Base-by-base conservation (phyloP, 2,329 filamentous ascomycete species). In the Sporothrix pseudoabietina region DNA sequence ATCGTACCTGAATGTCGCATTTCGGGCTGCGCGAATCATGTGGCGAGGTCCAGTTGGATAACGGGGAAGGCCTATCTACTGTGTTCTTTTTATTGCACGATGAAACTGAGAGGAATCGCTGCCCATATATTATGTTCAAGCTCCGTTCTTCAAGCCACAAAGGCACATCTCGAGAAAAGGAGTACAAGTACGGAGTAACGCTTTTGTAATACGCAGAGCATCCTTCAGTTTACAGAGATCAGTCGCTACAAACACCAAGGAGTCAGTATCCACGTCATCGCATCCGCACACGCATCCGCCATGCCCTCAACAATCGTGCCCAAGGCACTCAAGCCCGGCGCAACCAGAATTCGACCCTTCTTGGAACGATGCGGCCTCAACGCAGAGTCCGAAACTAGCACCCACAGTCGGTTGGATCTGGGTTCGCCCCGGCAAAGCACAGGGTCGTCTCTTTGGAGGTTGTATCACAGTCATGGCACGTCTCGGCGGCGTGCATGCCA, bases 401-500 rank as follows among this genome's bases (percentile, higher is more conserved):
- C 59, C 59, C 35, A 44, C 59, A 5, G 39, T 35, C 4, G 59
- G 59, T 19, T 65, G 59, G 35, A 44, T 39, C 9, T 65, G 59
- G 59, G 14, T 65, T n/a, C 59, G 35, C 35, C 19, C 19, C 3
- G 59, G 59, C 3, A 26, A 44, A 44, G 59, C 35, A 5, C 35
- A 65, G 35, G 59, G 59, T 9, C 59, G 59, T 9, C 59, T 65
- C 59, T 65, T 65, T 41, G 35, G 59, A n/a, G 59, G 59, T n/a
- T 65, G 59, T n/a, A 14, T 65, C 3, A 65, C 59, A 6, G 59
- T 65, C 14, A 65, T 65, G 59, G 59, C n/a, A 4, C 59, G 59
- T 10, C 59, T 65, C 10, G 59, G 59, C 35, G 59, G 59, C 3
- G 59, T 65, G 4, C 35, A 4, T 12, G 59, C 59, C 9, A 39